Conservation (phyloP, 257 asterid species). For the Craterostigma plantagineum region DNA sequence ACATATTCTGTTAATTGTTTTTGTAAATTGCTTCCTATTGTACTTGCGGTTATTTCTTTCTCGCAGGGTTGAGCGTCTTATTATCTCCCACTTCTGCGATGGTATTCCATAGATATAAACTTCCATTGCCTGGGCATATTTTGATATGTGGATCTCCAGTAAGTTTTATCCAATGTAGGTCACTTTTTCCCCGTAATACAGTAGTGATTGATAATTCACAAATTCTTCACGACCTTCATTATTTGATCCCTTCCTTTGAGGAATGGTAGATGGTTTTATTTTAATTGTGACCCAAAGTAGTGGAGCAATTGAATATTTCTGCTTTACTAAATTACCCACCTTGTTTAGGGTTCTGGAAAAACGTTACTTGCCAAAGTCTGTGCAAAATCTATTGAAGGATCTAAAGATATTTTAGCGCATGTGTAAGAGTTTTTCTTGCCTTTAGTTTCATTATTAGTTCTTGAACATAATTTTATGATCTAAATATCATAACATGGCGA, state of each 20-base stretch:
- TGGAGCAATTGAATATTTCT: neutral
- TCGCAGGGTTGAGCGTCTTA: slow-evolving; percentile 56
- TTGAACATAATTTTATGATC: slow-evolving; percentile 7
- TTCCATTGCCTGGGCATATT: slow-evolving; percentile 87
- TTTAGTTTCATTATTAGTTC: slow-evolving; percentile 1
- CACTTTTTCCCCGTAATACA: slow-evolving; percentile 7
- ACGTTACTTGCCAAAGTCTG: slow-evolving; percentile 60
- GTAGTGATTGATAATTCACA: no score
- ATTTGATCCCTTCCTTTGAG: no score
- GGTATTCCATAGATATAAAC: slow-evolving; percentile 37
- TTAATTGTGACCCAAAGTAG: neutral
- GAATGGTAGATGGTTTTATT: neutral
- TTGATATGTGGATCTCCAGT: slow-evolving; percentile 80
- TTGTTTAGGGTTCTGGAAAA: slow-evolving; percentile 71
- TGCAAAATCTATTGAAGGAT: slow-evolving; percentile 57
- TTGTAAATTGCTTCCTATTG: no score
- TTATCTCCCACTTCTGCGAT: slow-evolving; percentile 48
- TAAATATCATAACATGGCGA: neutral
- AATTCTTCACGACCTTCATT: no score
- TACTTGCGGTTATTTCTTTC: no score
- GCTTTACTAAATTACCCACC: neutral
- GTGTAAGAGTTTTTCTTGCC: slow-evolving; percentile 23
- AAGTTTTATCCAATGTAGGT: slow-evolving; percentile 14
- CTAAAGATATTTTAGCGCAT: slow-evolving; percentile 65
- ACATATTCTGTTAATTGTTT: no score